phyloP scores from a whole-genome alignment of 2,329 filamentous ascomycete species.

The Cordyceps javanica region DNA sequence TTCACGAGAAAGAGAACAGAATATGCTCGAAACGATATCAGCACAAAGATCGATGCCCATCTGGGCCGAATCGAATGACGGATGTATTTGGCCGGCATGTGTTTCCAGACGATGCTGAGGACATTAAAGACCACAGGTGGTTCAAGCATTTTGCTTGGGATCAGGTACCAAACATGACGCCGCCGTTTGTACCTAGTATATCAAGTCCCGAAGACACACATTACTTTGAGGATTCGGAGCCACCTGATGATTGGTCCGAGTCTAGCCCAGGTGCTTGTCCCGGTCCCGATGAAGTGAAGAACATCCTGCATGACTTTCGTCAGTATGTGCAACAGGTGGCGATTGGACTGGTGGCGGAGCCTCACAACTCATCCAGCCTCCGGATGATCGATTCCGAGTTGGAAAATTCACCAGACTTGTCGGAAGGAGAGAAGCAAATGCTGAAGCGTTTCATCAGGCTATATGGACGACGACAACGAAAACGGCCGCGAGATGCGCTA shows the following conservation, averaged over 20 bases:
- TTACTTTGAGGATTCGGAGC: conserved; percentile 82
- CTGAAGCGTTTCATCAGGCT: conserved; percentile 46
- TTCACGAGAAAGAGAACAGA: conserved; percentile 68
- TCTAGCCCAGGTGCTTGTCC: conserved; percentile 32
- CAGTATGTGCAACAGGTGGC: conserved; percentile 37
- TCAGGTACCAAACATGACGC: conserved; percentile 59
- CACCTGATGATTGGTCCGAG: conserved; percentile 58
- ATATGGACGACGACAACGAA: conserved; percentile 61
- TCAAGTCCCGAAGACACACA: conserved; percentile 65
- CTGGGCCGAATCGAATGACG: conserved; percentile 17
- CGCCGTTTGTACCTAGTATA: conserved; percentile 76
- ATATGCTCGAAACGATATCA: conserved; percentile 72
- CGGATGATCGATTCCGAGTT: conserved; percentile 45
- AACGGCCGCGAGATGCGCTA: conserved; percentile 77
- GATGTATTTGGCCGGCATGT: conserved; percentile 53
- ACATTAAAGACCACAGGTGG: conserved; percentile 85
- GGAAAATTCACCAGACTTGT: conserved; percentile 30
- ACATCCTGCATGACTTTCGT: conserved; percentile 32
- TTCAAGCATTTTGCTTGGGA: conserved; percentile 78
- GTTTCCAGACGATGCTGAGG: conserved; percentile 75
- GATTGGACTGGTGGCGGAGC: conserved; percentile 38
- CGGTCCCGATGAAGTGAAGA: conserved; percentile 25
- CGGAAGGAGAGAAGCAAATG: conserved; percentile 31
- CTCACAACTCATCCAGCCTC: conserved; percentile 43
- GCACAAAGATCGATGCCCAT: conserved; percentile 48